Conservation (phyloP, 495 filamentous ascomycete genomes). For the Neurospora discreta region DNA sequence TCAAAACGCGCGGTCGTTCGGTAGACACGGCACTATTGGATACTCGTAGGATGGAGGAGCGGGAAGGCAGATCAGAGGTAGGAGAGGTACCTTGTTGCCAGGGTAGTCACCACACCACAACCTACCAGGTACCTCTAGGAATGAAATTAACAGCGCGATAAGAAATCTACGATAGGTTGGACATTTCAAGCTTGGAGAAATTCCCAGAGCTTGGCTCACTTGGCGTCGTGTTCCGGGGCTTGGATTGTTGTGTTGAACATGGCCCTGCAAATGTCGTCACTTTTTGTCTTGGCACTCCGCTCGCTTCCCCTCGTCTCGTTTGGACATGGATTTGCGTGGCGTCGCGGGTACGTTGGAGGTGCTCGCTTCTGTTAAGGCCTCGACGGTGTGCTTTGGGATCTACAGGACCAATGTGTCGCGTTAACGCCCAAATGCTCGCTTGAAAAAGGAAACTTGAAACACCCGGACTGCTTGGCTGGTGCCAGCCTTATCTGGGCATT, state of each 20-base stretch:
- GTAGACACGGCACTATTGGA: not conserved
- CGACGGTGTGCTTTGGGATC: not conserved
- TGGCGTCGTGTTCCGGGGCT: not conserved
- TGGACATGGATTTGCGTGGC: not conserved
- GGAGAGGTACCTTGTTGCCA: too few species aligned
- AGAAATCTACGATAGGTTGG: not conserved
- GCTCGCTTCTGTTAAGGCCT: not conserved
- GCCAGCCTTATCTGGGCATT: not conserved
- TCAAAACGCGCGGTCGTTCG: not conserved
- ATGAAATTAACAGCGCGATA: not conserved
- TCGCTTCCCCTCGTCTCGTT: not conserved
- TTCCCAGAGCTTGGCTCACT: not conserved
- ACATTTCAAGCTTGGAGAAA: not conserved
- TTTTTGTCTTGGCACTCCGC: not conserved
- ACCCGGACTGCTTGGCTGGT: not conserved
- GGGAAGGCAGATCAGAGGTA: not conserved
- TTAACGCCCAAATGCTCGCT: not conserved
- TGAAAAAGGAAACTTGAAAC: not conserved
- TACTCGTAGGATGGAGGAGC: not conserved
- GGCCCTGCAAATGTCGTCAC: not conserved
- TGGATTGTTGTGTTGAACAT: too few species aligned
- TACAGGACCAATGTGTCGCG: not conserved
- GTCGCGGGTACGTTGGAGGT: not conserved
- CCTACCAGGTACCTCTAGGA: too few species aligned
- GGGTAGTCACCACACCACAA: not conserved